Percentiles rank a stretch among this genome's conserved stretches.
Evolutionary conservation across 441 rosid species (phyloP).

Genomic region (Breynia disticha): DNA sequence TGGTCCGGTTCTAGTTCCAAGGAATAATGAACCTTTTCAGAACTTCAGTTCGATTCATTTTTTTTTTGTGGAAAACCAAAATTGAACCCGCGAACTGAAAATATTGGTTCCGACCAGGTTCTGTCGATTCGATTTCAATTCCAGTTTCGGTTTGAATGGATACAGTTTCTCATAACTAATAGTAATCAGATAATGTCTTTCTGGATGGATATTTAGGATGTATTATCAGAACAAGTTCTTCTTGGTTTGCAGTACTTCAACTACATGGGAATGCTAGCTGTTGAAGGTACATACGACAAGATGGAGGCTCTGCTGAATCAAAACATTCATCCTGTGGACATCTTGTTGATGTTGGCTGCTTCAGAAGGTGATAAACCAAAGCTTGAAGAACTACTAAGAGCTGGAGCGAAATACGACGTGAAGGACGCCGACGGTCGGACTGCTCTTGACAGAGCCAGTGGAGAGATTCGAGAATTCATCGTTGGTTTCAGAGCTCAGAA

Average conservation of each 20-base stretch:
- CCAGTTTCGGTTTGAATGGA: too few species aligned
- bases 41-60: too few species aligned
- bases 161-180: too few species aligned
- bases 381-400: conserved; percentile 73
- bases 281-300: conserved; percentile 75
- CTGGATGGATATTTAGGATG: too few species aligned
- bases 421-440: conserved; percentile 79
- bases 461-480: conserved; percentile 58
- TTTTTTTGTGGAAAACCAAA: too few species aligned
- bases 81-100: too few species aligned
- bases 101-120: too few species aligned
- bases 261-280: conserved; percentile 94
- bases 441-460: conserved; percentile 49
- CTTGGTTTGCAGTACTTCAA: conserved; percentile 59
- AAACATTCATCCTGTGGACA: conserved; percentile 83
- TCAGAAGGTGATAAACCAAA: conserved; percentile 81
- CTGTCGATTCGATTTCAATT: too few species aligned
- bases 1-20: too few species aligned
- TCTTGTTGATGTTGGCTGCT: conserved; percentile 62
- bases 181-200: too few species aligned
- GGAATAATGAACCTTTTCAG: too few species aligned
- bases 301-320: conserved; percentile 80
- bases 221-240: too few species aligned
- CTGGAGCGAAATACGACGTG: conserved; percentile 52
- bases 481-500: conserved; percentile 47